Evolutionary conservation across 2,329 filamentous ascomycete species (phyloP), one percentile per base, ranked within the genome.

Genomic region (Epichloe typhina): DNA sequence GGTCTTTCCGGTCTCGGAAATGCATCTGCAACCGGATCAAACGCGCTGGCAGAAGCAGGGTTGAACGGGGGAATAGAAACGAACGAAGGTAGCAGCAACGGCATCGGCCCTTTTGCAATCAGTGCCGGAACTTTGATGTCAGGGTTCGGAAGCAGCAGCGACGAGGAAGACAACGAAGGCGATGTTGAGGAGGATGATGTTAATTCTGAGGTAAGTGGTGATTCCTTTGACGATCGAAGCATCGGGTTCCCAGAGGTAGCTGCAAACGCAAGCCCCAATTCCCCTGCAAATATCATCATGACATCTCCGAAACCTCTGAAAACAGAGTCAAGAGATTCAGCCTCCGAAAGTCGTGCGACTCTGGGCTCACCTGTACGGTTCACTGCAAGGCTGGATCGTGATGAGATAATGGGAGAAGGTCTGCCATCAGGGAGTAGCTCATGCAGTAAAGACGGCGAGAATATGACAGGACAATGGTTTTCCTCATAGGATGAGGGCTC

Each of bases 121-220:
- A 83, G 80, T 61, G 77, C 82, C 40, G 84, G 85, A 47, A 84
- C 86, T 33, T 72, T 95, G 53, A 79, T 93, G 68, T 91, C 87
- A 62, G 89, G 90, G 49, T 97, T 97, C 68, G 90, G 88, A 62
- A 95, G 89, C 69, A 93, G 87, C 46, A 95, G 89, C 61, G 89
- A 95, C 59, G 91, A 96, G 67, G 93, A 97, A 57, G 93, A 97
- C 56, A 91, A 96, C 59, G 91, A 96, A 55, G 86, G 88, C 69
- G 88, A 95, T 54, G 86, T 88, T 52, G 85, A 85, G 57, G 84
- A 91, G 57, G 85, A 88, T 58, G 84, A 88, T 54, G 79, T 80
- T 39, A 79, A 77, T 62, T 81, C 75, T 55, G 80, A 83, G 80
- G 80, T 83, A 69, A 77, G 80, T 69, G 56, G 57, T 53, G 62